Conservation (phyloP, 202 grass and related monocot species). For the Saccharum hybrid region DNA sequence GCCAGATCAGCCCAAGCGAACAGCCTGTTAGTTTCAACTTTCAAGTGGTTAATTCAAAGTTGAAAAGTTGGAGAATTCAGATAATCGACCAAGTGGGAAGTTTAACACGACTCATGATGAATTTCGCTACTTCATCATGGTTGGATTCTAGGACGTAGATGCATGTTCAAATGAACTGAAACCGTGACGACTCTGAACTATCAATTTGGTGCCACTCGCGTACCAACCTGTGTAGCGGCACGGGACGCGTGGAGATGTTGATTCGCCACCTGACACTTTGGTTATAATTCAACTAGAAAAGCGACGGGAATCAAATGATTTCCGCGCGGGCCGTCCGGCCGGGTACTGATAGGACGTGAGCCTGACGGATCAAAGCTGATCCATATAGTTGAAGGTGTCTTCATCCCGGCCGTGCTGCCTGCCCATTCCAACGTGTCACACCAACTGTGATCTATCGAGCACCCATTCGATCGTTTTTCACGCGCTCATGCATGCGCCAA, state of each 20-base stretch:
- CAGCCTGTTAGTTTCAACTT: too few species aligned
- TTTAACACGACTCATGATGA: too few species aligned
- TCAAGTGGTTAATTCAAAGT: too few species aligned
- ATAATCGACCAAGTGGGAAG: too few species aligned
- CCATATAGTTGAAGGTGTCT: conserved; percentile 24
- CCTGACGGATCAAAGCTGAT: conserved; percentile 19
- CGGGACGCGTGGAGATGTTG: background rate
- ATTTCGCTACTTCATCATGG: too few species aligned
- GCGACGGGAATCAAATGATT: background rate
- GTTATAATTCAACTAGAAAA: background rate
- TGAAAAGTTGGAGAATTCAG: too few species aligned
- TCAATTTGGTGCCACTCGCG: too few species aligned
- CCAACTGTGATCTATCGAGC: background rate
- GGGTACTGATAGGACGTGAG: conserved; percentile 27
- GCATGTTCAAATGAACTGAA: too few species aligned
- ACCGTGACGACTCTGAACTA: too few species aligned
- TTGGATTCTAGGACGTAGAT: too few species aligned
- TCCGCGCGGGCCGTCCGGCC: background rate
- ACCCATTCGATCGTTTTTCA: background rate
- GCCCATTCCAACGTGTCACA: conserved; percentile 5
- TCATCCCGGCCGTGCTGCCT: background rate
- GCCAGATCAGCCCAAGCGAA: too few species aligned
- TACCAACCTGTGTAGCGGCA: background rate
- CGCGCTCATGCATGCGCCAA: background rate
- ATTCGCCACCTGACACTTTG: background rate